Percentiles rank a stretch among this genome's conserved stretches.
These are phyloP conservation scores for Streptanthus diversifolius DNA, from an alignment of 345 rosid species.

Conservation along the genomic window DNA sequence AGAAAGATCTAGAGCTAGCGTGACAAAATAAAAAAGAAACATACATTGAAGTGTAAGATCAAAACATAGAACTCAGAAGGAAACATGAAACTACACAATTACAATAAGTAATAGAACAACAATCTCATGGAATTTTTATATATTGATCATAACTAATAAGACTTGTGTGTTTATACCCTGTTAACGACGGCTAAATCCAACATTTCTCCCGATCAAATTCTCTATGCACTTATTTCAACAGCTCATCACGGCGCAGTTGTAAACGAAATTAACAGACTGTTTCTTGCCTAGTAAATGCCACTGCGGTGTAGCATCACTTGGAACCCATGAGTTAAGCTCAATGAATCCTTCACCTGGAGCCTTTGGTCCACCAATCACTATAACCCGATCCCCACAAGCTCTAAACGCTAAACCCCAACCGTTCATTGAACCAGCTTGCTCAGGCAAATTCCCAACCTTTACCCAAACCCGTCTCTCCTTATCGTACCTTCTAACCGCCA, in stretches of 20 bases:
- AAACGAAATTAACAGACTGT: constrained; percentile 56
- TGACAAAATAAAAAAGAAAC: constrained; percentile 11
- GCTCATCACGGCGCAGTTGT: constrained; percentile 82
- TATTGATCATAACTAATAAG: constrained; percentile 5
- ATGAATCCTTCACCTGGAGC: constrained; percentile 43
- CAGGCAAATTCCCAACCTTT: constrained; percentile 57
- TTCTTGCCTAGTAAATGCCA: constrained; percentile 63
- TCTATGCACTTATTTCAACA: constrained; percentile 36
- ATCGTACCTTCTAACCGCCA: constrained; percentile 59
- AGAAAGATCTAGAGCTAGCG: background rate
- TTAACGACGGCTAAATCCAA: background rate
- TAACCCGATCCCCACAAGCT: constrained; percentile 62
- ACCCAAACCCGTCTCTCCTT: constrained; percentile 49
- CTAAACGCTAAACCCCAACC: constrained; percentile 91
- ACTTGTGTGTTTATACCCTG: constrained; percentile 20
- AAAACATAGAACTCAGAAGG: constrained; percentile 4
- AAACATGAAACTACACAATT: constrained; percentile 27
- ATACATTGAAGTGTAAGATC: constrained; percentile 16
- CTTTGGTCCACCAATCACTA: constrained; percentile 63
- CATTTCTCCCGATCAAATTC: background rate
- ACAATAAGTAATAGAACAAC: constrained; percentile 20
- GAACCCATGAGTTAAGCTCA: constrained; percentile 76
- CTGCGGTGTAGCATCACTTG: constrained; percentile 48
- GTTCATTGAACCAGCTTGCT: constrained; percentile 46
- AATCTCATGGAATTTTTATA: background rate